Percentiles rank a stretch among this genome's conserved stretches.
These are phyloP conservation scores for Penicillium concentricum DNA, from an alignment of 2,329 filamentous ascomycete species.

Conservation along the genomic window DNA sequence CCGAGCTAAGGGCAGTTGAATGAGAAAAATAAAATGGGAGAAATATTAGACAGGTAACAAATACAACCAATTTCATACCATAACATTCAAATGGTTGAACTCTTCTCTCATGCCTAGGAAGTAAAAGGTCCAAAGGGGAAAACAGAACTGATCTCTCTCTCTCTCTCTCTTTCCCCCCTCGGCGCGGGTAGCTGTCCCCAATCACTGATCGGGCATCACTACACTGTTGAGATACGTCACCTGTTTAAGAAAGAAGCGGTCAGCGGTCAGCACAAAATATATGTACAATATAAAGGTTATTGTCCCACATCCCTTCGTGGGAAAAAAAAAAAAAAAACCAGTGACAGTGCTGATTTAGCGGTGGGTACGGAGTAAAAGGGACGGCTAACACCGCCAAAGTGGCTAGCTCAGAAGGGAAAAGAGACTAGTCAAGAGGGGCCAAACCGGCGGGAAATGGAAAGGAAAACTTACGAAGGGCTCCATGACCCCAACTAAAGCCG, in stretches of 20 bases:
- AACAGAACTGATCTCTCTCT: background rate
- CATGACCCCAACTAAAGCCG: constrained; percentile 65
- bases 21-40: background rate
- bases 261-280: constrained; percentile 18
- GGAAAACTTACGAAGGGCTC: constrained; percentile 69
- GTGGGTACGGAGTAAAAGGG: constrained; percentile 11
- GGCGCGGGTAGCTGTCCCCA: background rate
- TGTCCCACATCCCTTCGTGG: background rate
- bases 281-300: background rate
- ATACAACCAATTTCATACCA: constrained; percentile 1
- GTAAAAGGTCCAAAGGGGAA: no score
- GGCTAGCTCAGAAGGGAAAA: constrained; percentile 26
- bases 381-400: constrained; percentile 14
- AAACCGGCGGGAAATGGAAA: constrained; percentile 23
- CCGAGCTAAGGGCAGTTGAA: background rate
- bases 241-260: constrained; percentile 44
- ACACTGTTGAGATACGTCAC: constrained; percentile 70
- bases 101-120: no score
- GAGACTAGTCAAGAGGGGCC: constrained; percentile 20
- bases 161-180: background rate
- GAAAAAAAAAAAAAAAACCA: background rate
- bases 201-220: constrained; percentile 65
- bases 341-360: constrained; percentile 14
- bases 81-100: no score
- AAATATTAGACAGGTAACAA: constrained; percentile 3